These are phyloP conservation scores for Phytophthora idaei DNA, from an alignment of 352 stramenopile species.

Conservation along the genomic window DNA sequence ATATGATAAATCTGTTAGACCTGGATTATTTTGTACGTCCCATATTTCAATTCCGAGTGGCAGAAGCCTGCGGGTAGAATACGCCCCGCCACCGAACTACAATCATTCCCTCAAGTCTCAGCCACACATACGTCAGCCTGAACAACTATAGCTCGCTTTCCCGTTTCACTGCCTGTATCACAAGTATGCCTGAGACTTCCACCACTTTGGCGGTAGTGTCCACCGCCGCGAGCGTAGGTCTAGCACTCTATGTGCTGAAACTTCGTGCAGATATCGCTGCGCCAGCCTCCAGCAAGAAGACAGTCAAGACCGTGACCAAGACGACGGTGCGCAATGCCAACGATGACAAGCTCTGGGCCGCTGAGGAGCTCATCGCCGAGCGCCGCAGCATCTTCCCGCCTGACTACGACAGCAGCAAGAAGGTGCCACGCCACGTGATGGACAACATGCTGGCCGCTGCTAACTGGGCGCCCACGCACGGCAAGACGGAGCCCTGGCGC, in stretches of 20 bases:
- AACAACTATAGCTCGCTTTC: not conserved
- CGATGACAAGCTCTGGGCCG: constrained; percentile 56
- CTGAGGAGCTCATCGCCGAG: constrained; percentile 78
- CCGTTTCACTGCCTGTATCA: constrained; percentile 10
- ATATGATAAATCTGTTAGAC: not conserved
- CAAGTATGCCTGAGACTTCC: constrained; percentile 30
- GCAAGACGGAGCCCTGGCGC: constrained; percentile 82
- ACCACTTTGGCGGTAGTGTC: constrained; percentile 37
- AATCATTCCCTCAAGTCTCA: constrained; percentile 24
- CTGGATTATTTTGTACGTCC: not conserved
- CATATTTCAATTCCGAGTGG: constrained; percentile 4
- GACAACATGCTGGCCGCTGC: constrained; percentile 80
- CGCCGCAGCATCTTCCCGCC: constrained; percentile 80
- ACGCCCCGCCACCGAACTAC: constrained; percentile 15
- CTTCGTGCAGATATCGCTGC: constrained; percentile 32
- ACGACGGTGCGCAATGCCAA: constrained; percentile 25
- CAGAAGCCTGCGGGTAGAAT: constrained; percentile 13
- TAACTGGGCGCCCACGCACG: constrained; percentile 87
- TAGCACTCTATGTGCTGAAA: constrained; percentile 47
- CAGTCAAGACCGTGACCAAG: constrained; percentile 29
- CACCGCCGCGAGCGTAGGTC: constrained; percentile 36
- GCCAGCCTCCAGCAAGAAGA: constrained; percentile 21
- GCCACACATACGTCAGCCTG: constrained; percentile 6
- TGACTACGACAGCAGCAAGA: constrained; percentile 62
- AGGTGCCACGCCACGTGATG: constrained; percentile 61